Percentiles rank a stretch among this genome's conserved stretches.
Evolutionary conservation across 495 filamentous ascomycete species (phyloP).

Genomic region (Pseudevernia furfuracea): DNA sequence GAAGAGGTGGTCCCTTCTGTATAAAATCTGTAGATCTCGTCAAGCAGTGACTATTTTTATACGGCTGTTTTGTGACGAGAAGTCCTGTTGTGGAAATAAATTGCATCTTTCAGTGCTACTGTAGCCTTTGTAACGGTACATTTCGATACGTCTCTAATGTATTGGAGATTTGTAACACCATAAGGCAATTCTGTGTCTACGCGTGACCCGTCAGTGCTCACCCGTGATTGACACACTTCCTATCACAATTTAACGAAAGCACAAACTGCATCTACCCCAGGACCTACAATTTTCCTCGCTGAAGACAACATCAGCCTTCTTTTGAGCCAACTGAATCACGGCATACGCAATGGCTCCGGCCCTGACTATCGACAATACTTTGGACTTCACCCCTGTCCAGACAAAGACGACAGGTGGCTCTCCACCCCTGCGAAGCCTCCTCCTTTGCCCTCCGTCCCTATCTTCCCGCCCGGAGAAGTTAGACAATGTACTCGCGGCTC

Average conservation of each 20-base stretch:
- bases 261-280: not conserved
- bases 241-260: not conserved
- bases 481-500: constrained; percentile 48
- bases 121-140: not conserved
- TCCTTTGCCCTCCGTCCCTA: constrained; percentile 68
- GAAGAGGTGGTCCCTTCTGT: no score
- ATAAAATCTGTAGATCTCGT: no score
- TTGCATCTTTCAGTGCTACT: not conserved
- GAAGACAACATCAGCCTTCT: not conserved
- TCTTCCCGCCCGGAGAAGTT: constrained; percentile 59
- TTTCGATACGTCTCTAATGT: no score
- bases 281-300: not conserved
- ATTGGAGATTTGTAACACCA: not conserved
- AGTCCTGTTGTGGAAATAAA: not conserved
- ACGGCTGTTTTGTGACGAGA: not conserved
- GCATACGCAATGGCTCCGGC: constrained; percentile 19
- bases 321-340: not conserved
- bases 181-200: not conserved
- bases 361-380: constrained; percentile 9
- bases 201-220: not conserved
- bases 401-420: not conserved
- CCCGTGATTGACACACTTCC: not conserved
- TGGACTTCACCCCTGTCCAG: constrained; percentile 6
- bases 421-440: constrained; percentile 45
- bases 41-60: not conserved